A percentile compares a stretch with the other conserved stretches of the same genome.
These are phyloP conservation scores for Fusarium protoensiforme DNA, from an alignment of 2,329 filamentous ascomycete species.

Conservation along the genomic window DNA sequence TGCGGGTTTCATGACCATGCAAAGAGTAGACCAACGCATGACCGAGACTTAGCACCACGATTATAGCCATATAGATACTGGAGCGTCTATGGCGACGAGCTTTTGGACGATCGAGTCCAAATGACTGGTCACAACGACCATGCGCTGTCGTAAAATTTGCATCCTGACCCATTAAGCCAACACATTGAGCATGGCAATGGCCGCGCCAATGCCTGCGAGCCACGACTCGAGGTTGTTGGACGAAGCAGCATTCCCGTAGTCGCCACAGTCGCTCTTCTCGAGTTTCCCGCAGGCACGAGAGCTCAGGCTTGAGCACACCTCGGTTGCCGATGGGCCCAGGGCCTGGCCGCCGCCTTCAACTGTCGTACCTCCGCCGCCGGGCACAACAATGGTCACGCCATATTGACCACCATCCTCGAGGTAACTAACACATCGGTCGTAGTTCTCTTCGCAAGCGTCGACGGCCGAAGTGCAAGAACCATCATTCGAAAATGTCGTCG, in stretches of 20 bases:
- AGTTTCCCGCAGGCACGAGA: constrained; percentile 61
- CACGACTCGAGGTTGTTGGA: constrained; percentile 13
- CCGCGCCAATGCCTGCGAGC: constrained; percentile 19
- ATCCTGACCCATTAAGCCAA: constrained; percentile 12
- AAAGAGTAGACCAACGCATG: background rate
- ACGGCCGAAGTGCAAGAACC: constrained; percentile 64
- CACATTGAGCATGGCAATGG: constrained; percentile 21
- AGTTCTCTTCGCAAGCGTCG: constrained; percentile 64
- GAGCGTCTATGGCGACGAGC: background rate
- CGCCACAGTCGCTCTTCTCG: constrained; percentile 53
- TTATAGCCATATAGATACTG: background rate
- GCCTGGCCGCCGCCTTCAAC: constrained; percentile 55
- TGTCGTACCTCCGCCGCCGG: constrained; percentile 64
- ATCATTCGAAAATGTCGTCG: constrained; percentile 62
- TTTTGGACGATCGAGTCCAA: background rate
- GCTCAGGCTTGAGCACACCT: constrained; percentile 67
- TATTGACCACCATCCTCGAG: constrained; percentile 57
- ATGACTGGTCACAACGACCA: background rate
- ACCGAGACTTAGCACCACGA: background rate
- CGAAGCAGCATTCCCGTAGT: constrained; percentile 35
- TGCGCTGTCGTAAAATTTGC: background rate
- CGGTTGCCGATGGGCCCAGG: constrained; percentile 59
- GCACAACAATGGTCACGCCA: constrained; percentile 67
- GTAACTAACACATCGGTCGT: constrained; percentile 62
- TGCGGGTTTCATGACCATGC: background rate